Evolutionary conservation across 148 eudicot genomes (phyloP).

Genomic region (Cornus suecica): DNA sequence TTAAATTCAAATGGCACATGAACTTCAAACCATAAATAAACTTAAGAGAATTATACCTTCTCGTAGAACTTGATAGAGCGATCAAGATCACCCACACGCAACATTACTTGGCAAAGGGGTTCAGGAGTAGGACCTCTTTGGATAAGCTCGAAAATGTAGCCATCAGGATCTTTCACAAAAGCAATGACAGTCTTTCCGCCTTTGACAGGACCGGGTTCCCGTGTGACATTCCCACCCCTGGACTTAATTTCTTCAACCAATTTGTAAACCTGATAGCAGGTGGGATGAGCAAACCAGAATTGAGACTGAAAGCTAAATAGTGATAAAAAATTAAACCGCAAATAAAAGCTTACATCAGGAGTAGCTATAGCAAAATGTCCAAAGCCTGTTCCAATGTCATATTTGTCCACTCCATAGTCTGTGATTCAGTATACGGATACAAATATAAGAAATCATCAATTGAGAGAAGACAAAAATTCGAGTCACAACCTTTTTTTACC

Average conservation of each 20-base stretch:
- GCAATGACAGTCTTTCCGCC: slow-evolving; percentile 80
- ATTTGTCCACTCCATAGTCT: slow-evolving; percentile 92
- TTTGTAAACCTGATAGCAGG: slow-evolving; percentile 65
- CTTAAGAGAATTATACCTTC: slow-evolving; percentile 43
- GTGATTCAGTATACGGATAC: slow-evolving; percentile 5
- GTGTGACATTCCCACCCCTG: slow-evolving; percentile 71
- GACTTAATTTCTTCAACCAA: slow-evolving; percentile 68
- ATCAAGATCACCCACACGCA: slow-evolving; percentile 90
- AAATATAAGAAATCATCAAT: not conserved
- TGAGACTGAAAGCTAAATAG: not conserved
- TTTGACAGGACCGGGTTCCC: slow-evolving; percentile 94
- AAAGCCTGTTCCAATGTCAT: slow-evolving; percentile 91
- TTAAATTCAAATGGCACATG: not conserved
- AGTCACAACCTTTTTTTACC: not conserved
- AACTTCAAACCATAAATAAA: not conserved
- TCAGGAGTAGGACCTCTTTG: slow-evolving; percentile 79
- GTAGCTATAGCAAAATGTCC: slow-evolving; percentile 95
- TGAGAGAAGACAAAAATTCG: not conserved
- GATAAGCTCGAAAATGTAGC: slow-evolving; percentile 79
- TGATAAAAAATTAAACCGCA: not conserved
- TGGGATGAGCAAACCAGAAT: not conserved
- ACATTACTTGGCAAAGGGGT: slow-evolving; percentile 95
- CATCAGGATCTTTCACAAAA: slow-evolving; percentile 93
- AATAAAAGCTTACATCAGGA: slow-evolving; percentile 60
- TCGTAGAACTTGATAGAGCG: slow-evolving; percentile 93